phyloP scores from a whole-genome alignment of 139 green algal species.

The Tetradesmus obliquus region DNA sequence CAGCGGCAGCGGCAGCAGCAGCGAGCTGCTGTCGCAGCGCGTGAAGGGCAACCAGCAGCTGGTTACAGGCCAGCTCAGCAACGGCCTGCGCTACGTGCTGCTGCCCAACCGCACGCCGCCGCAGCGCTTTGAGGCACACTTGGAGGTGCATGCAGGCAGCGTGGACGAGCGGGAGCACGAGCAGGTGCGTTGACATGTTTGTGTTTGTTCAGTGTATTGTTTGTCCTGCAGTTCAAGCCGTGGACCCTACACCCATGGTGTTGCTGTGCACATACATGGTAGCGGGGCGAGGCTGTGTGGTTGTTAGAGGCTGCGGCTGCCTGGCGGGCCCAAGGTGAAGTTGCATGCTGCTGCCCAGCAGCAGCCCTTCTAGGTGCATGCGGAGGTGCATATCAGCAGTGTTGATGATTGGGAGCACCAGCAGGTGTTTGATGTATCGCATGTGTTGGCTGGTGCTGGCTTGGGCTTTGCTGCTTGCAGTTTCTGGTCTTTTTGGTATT shows the following conservation, averaged over 20 bases:
- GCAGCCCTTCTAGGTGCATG: too few species aligned
- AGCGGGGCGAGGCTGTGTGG: neutral
- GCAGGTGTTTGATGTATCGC: slow-evolving; percentile 1
- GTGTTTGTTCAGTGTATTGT: neutral
- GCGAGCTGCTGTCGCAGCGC: neutral
- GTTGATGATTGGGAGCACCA: slow-evolving; percentile 78
- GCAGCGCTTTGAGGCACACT: slow-evolving; percentile 93
- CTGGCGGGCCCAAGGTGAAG: too few species aligned
- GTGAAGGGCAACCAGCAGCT: slow-evolving; percentile 71
- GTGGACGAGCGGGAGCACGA: slow-evolving; percentile 87
- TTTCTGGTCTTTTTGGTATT: too few species aligned
- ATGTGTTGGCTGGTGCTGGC: neutral
- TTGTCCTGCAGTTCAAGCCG: neutral
- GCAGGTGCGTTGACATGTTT: slow-evolving; percentile 58
- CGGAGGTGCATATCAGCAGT: neutral
- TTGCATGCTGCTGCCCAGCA: too few species aligned
- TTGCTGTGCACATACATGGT: neutral
- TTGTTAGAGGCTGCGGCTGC: too few species aligned
- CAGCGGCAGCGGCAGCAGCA: slow-evolving; percentile 61
- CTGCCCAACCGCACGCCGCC: slow-evolving; percentile 94
- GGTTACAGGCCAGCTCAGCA: slow-evolving; percentile 73
- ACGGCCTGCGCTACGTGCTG: slow-evolving; percentile 96
- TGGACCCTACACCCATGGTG: neutral
- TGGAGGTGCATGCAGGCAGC: slow-evolving; percentile 89
- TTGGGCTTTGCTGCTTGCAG: too few species aligned